Base-by-base conservation (phyloP, 768 basidiomycete genomes). In the Mycena metata region DNA sequence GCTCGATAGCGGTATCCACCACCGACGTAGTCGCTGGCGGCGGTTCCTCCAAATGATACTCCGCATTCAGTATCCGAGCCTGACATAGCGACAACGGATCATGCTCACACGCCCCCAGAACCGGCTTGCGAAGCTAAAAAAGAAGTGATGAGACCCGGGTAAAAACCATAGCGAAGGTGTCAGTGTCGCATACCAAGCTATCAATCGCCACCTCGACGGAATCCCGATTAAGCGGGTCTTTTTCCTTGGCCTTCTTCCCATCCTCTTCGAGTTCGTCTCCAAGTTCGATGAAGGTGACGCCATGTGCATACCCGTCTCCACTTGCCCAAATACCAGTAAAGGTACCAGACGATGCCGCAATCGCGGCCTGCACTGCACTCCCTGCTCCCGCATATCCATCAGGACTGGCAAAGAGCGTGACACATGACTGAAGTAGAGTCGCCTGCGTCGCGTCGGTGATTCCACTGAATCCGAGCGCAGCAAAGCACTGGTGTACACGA, bases 231-330 rank as follows among this genome's bases (percentile, higher is more conserved):
- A 92, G 78, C 72, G 82, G 83, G 62, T 90, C 88, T 61, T 82
- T 83, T 13, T 78, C 80, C 30, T 75, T 81, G 78, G 41, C 80
- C 80, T 42, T 81, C 80, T 9, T 75, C 73, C 45, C 75, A 74
- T 30, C 77, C 72, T 39, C 79, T 78, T 36, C 83, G 80, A 59
- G 24, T 17, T 87, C 83, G 54, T 88, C 84, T 15, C 79, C 76
- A 23, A 89, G 78, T 52, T 90, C 87, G 23, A 90, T 80, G 47
- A 86, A 91, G 4, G 95, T 94, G 2, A 98, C 90, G 0, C 97
- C 97, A 79, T 95, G 96, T 0, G 90, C 96, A 79, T 96, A 97
- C 7, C 95, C 94, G 77, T 99, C 97, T 2, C 86, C 84, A 62
- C 88, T 87, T 63, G 91, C 88, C 97, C 97, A 99, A 15, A 99